Evolutionary conservation across 129 eudicot genomes (phyloP), one percentile per base, ranked within the genome.

Genomic region (Rutidosis leptorrhynchoides): DNA sequence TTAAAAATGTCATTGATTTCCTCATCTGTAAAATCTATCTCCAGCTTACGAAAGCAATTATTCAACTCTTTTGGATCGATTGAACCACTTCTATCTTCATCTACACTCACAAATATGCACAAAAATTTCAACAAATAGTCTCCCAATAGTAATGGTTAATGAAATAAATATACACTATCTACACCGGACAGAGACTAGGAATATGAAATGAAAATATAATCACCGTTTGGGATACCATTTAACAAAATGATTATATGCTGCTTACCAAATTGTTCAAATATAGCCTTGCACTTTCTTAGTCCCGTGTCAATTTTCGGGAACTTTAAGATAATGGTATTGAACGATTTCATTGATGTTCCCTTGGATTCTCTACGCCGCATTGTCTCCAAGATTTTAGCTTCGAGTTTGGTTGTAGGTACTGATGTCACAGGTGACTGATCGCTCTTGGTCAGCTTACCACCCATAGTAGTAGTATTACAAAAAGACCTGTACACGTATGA

Each of bases 61-160:
- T 75, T 84, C 62, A 91, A 84, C 86, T 91, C 97, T 77, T 80
- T 73, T 4, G 78, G 94, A 81, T 91, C 97, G 45, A 91, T 91
- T 55, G 80, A 71, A 55, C 96, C 97, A 71, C 83, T 91, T 55
- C 74, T 68, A 72, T 91, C 95, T 81, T 81, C 96, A 73, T 91
- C 97, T 91, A 51, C 29, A 25, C 43, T 58, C 45, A 6, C 28
- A 72, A 51, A 46, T 9, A 37, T 15, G n/a, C 35, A 37, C 30
- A 52, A 14, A 54, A 24, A 26, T 0, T 54, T 53, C 8, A 40
- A 11, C 19, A 37, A 52, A 32, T 0, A 16, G n/a, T 40, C 46
- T 12, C 3, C 3, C 12, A 12, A 3, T 12, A 12, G n/a, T 24
- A 27, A 64, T 23, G 14, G 37, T 45, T n/a, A 24, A 46, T 16